Conservation (phyloP, 352 stramenopile species). For the Globisporangium acanthophoron region DNA sequence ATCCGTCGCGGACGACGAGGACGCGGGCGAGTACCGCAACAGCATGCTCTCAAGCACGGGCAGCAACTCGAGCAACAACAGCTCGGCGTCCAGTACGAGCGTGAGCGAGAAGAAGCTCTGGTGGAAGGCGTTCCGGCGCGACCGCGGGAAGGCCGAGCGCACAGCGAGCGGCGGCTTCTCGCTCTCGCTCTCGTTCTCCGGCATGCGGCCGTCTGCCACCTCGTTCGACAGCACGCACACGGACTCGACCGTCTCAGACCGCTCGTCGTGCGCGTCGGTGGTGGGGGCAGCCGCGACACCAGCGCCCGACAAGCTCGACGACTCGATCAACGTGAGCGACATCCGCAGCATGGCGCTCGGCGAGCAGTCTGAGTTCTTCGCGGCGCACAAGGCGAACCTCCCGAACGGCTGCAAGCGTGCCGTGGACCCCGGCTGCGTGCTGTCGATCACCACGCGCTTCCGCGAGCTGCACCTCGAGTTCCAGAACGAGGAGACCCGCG, state of each 20-base stretch:
- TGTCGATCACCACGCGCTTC: conserved; percentile 58
- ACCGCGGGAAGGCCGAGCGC: conserved; percentile 49
- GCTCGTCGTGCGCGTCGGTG: conserved; percentile 6
- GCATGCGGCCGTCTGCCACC: conserved; percentile 22
- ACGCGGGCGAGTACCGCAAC: conserved; percentile 8
- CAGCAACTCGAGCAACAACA: conserved; percentile 22
- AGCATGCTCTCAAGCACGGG: conserved; percentile 9
- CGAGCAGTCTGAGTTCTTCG: conserved; percentile 51
- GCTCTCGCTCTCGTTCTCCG: conserved; percentile 28
- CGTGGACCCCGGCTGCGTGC: conserved; percentile 43
- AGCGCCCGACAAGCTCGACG: conserved; percentile 39
- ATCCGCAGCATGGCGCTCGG: conserved; percentile 43
- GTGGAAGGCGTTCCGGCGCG: conserved; percentile 64
- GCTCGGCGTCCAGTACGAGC: conserved; percentile 29
- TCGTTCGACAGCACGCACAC: conserved; percentile 17
- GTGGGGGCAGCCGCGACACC: conserved; percentile 8
- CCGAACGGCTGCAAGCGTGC: conserved; percentile 43
- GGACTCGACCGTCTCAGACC: neutral
- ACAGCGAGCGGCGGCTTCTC: conserved; percentile 60
- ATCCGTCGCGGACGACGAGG: conserved; percentile 15
- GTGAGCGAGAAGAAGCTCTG: conserved; percentile 64
- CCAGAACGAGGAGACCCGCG: conserved; percentile 48
- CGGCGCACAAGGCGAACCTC: conserved; percentile 32
- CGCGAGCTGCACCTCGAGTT: conserved; percentile 73
- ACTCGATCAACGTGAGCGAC: conserved; percentile 55